Evolutionary conservation across 306 rosid species (phyloP), one percentile per base, ranked within the genome.

Genomic region (Spatholobus suberectus): DNA sequence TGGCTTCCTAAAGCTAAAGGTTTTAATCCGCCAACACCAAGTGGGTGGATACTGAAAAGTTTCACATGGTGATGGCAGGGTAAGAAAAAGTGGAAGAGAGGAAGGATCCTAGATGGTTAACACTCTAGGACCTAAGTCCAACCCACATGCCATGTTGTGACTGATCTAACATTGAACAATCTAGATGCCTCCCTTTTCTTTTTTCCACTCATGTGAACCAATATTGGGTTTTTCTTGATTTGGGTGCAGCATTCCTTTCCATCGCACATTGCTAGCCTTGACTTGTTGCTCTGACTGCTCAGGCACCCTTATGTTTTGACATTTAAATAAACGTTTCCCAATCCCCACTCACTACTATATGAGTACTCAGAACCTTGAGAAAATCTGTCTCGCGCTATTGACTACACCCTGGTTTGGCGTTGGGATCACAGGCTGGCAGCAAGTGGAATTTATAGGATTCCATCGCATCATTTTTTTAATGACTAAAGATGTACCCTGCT

Each of bases 41-140:
- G 81, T 83, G 77, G 86, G 91, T 89, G 92, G 88, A 9, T 76
- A 89, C 96, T 92, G 93, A 86, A 92, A 92, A 92, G 95, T 23
- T 82, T 77, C 96, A 91, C 97, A 78, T 91, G 94, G 85, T 47
- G n/a, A n/a, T n/a, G 76, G 58, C 70, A 41, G 79, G 35, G 73
- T 29, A 17, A 46, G 17, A 9, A 75, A 71, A 80, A 81, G 85
- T 62, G 81, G n/a, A 68, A 49, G 70, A 13, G 41, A 59, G 38
- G 77, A 66, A 32, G 77, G 26, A 46, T 70, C 82, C 75, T 34
- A 54, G 76, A 69, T 52, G 72, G 66, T 24, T 49, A 83, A 41
- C 20, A 69, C 20, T 27, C 38, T 26, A 61, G 21, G 40, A 13
- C 20, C 23, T 34, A 57, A 46, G 51, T 59, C 24, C 69, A 77